Percentiles rank a stretch among this genome's conserved stretches.
phyloP scores from a whole-genome alignment of 75 land plant genomes.

The Chamaecyparis obtusa region DNA sequence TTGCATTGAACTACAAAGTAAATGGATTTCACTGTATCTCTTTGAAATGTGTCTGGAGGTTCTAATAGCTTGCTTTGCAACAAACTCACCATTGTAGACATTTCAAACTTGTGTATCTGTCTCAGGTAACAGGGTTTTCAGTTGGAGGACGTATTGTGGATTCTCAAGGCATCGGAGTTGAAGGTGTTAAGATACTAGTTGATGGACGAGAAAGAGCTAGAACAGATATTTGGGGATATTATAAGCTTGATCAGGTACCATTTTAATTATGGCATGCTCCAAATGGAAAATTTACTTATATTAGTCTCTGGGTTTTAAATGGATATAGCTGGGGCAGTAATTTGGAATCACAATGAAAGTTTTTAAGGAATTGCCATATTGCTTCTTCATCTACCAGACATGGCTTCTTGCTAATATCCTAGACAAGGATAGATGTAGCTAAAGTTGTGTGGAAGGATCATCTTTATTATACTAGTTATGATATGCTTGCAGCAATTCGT shows the following conservation, averaged over 20 bases:
- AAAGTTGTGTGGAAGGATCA: background rate
- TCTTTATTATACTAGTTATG: background rate
- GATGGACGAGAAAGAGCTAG: constrained; percentile 76
- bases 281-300: background rate
- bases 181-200: constrained; percentile 65
- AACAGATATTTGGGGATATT: constrained; percentile 72
- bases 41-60: background rate
- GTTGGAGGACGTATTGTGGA: constrained; percentile 92
- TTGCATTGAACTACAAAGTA: background rate
- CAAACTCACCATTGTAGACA: background rate
- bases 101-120: background rate
- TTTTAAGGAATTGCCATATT: background rate
- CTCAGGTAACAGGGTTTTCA: constrained; percentile 96
- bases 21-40: background rate
- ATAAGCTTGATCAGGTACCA: constrained; percentile 93
- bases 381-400: background rate
- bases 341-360: background rate
- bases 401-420: no score
- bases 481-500: background rate
- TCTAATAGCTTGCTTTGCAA: background rate
- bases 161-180: constrained; percentile 68
- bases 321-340: background rate
- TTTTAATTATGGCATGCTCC: background rate
- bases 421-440: background rate
- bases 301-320: background rate